Percentiles rank a stretch among this genome's conserved stretches.
Conservation (phyloP, 2,329 filamentous ascomycete species). For the Thielaviopsis cerberus region DNA sequence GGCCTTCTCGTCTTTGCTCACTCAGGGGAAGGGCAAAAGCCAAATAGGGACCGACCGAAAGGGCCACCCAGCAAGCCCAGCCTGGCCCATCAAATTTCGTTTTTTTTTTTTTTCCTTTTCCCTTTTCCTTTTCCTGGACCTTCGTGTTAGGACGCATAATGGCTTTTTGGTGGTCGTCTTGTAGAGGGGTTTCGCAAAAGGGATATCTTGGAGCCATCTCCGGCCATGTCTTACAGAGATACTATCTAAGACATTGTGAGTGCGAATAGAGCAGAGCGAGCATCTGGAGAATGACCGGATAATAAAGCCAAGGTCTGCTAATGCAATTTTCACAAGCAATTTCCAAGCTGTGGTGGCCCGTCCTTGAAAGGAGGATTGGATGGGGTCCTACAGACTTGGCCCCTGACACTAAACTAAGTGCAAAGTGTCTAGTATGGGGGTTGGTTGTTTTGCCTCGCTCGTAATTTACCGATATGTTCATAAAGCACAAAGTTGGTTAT, state of each 20-base stretch:
- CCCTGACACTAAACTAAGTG: not conserved
- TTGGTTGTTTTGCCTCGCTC: not conserved
- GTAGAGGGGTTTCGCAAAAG: too few relatives aligned
- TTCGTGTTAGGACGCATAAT: not conserved
- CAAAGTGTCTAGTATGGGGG: not conserved
- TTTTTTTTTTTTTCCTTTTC: not conserved
- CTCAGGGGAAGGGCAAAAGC: not conserved
- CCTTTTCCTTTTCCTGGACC: not conserved
- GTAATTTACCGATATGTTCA: too few relatives aligned
- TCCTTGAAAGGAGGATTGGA: not conserved
- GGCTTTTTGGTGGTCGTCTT: too few relatives aligned
- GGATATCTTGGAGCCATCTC: too few relatives aligned
- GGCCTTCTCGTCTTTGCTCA: not conserved
- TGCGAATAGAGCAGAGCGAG: too few relatives aligned
- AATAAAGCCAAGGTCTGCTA: not conserved
- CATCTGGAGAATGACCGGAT: too few relatives aligned
- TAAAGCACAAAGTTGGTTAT: too few relatives aligned
- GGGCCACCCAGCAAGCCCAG: not conserved
- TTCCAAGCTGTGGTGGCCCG: not conserved
- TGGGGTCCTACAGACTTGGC: not conserved
- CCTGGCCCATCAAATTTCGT: not conserved
- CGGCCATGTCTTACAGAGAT: too few relatives aligned
- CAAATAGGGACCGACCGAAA: not conserved
- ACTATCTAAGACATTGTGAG: too few relatives aligned
- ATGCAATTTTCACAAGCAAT: not conserved